Evolutionary conservation across 495 filamentous ascomycete genomes (phyloP).

Genomic region (Chlorociboria aeruginascens): DNA sequence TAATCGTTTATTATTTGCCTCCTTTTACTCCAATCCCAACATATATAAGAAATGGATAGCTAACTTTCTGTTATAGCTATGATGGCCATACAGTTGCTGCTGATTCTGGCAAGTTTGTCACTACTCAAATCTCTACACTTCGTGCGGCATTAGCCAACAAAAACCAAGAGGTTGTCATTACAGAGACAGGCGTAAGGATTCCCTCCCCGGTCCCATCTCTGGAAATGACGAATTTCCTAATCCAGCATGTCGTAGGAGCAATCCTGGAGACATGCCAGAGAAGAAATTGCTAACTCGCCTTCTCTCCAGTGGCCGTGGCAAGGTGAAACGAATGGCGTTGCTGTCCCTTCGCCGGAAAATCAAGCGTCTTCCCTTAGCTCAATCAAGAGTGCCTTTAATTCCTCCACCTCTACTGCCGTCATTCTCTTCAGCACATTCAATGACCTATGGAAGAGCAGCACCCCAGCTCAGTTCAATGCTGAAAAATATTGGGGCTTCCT

Average conservation of each 20-base stretch:
- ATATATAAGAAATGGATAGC: no score
- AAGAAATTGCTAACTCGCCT: no score
- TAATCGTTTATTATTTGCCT: no score
- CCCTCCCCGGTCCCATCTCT: no score
- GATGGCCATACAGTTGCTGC: slow-evolving; percentile 44
- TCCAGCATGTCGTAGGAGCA: no score
- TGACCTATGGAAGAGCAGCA: slow-evolving; percentile 68
- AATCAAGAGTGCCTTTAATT: slow-evolving; percentile 40
- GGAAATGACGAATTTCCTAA: no score
- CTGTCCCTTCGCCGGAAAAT: slow-evolving; percentile 49
- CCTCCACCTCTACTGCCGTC: slow-evolving; percentile 31
- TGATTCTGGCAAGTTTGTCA: slow-evolving; percentile 53
- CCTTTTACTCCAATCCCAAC: no score
- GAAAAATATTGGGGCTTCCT: slow-evolving; percentile 65
- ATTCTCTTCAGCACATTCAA: slow-evolving; percentile 68
- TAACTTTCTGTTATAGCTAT: slow-evolving; percentile 31
- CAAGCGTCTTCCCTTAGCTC: slow-evolving; percentile 52
- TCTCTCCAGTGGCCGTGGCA: slow-evolving; percentile 47
- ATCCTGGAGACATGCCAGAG: no score
- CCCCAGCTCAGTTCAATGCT: slow-evolving; percentile 45
- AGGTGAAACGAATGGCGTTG: slow-evolving; percentile 49
- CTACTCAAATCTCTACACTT: slow-evolving; percentile 36
- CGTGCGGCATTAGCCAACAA: slow-evolving; percentile 21
- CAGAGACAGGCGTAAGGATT: slow-evolving; percentile 49
- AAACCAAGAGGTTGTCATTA: slow-evolving; percentile 33